These are phyloP conservation scores for Aristolochia contorta DNA, from an alignment of 164 flowering plant species.

Conservation along the genomic window DNA sequence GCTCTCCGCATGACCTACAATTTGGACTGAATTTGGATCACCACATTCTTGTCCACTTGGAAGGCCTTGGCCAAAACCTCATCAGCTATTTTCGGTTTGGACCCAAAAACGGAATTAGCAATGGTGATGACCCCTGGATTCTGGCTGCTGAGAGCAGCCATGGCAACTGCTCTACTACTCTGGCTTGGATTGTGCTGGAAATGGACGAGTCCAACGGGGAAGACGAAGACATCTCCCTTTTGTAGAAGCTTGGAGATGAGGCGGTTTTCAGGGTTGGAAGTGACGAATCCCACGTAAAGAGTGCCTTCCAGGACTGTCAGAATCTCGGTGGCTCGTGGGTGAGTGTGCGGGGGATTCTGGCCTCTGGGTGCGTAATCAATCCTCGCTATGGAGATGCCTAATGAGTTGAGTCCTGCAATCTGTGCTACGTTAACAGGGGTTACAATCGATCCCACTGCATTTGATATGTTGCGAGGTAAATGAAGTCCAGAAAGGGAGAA, in stretches of 20 bases:
- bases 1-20: too few species aligned
- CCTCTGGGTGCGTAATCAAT: slow-evolving; percentile 10
- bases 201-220: slow-evolving; percentile 7
- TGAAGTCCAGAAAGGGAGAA: too few species aligned
- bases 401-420: too few species aligned
- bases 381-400: slow-evolving; percentile 9
- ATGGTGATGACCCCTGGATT: too few species aligned
- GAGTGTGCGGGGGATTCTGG: slow-evolving; percentile 10
- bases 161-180: neutral
- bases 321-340: slow-evolving; percentile 8
- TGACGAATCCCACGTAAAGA: slow-evolving; percentile 6
- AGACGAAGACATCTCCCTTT: too few species aligned
- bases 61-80: slow-evolving; percentile 6
- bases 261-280: too few species aligned
- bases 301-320: slow-evolving; percentile 6
- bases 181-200: slow-evolving; percentile 4
- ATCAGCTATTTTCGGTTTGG: neutral
- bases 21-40: too few species aligned
- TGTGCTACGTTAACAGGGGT: too few species aligned
- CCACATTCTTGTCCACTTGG: too few species aligned
- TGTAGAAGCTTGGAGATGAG: too few species aligned
- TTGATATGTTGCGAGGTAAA: too few species aligned
- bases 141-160: slow-evolving; percentile 7
- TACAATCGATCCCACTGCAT: too few species aligned
- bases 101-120: slow-evolving; percentile 3